Evolutionary conservation across 768 basidiomycete species (phyloP).

Genomic region (Pleurotus giganteus): DNA sequence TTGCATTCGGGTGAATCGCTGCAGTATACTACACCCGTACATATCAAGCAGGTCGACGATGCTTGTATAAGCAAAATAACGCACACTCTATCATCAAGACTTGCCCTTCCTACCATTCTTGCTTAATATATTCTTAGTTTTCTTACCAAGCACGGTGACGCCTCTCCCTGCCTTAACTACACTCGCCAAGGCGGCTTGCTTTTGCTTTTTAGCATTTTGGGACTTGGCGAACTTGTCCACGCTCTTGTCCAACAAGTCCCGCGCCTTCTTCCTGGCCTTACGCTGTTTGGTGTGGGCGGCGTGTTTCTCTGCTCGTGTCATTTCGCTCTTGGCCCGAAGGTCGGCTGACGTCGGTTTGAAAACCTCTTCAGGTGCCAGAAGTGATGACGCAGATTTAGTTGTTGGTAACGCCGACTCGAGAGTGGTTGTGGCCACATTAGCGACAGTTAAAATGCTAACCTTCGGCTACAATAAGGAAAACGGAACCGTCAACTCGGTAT

Average conservation of each 20-base stretch:
- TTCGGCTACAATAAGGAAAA: constrained; percentile 61
- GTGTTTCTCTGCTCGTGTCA: constrained; percentile 84
- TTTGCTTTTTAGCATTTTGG: constrained; percentile 71
- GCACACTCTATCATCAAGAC: constrained; percentile 5
- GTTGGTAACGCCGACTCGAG: constrained; percentile 93
- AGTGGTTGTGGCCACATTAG: constrained; percentile 77
- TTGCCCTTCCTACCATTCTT: constrained; percentile 30
- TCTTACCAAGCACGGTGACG: constrained; percentile 85
- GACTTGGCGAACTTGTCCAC: constrained; percentile 62
- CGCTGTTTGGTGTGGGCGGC: constrained; percentile 63
- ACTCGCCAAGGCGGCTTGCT: constrained; percentile 77
- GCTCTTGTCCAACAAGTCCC: constrained; percentile 60
- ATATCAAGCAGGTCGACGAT: no score
- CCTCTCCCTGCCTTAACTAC: constrained; percentile 85
- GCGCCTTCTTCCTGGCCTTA: constrained; percentile 68
- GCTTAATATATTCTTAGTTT: constrained; percentile 32
- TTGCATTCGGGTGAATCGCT: no score
- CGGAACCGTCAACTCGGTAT: background rate
- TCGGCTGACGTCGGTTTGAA: constrained; percentile 58
- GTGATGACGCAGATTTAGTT: constrained; percentile 65
- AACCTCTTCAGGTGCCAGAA: constrained; percentile 94
- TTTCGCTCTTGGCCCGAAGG: constrained; percentile 68
- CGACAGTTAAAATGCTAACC: constrained; percentile 77
- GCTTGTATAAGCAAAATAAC: background rate
- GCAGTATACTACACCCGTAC: no score